Percentiles rank a stretch among this genome's conserved stretches.
These are phyloP conservation scores for Candida saitoana DNA, from an alignment of 805 yeast genomes.

Conservation along the genomic window DNA sequence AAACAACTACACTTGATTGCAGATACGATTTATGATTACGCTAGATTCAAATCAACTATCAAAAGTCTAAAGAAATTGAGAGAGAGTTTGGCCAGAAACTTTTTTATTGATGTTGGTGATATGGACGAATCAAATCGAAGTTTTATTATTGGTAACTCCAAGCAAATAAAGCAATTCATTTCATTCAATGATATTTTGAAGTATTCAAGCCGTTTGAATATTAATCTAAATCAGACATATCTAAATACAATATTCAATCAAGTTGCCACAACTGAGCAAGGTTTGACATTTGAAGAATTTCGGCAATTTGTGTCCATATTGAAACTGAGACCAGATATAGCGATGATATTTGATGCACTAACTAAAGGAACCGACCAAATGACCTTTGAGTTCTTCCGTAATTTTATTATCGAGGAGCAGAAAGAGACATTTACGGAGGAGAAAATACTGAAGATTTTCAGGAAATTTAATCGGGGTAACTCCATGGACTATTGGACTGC, in stretches of 20 bases:
- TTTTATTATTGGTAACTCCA: constrained; percentile 21
- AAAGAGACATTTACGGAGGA: constrained; percentile 34
- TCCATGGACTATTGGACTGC: constrained; percentile 19
- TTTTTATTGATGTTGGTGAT: constrained; percentile 40
- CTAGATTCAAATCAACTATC: constrained; percentile 52
- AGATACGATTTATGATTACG: constrained; percentile 53
- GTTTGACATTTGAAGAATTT: constrained; percentile 68
- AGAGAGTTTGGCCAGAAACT: constrained; percentile 57
- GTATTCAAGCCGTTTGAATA: constrained; percentile 64
- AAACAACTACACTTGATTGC: constrained; percentile 82
- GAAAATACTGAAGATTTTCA: constrained; percentile 24
- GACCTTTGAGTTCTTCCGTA: constrained; percentile 18
- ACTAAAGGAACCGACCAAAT: constrained; percentile 19
- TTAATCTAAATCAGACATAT: constrained; percentile 58
- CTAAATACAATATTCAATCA: constrained; percentile 46
- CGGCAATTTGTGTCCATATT: constrained; percentile 66
- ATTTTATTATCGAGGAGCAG: constrained; percentile 49
- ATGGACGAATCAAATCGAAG: constrained; percentile 25
- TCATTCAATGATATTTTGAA: constrained; percentile 65
- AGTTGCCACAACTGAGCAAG: constrained; percentile 31
- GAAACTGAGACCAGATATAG: constrained; percentile 62
- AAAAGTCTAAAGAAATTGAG: constrained; percentile 60
- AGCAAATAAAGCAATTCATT: constrained; percentile 29
- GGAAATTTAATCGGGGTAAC: constrained; percentile 18
- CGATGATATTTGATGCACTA: constrained; percentile 41